Base-by-base conservation (phyloP, 169 alveolate genomes). In the Plasmodium vinckei region DNA sequence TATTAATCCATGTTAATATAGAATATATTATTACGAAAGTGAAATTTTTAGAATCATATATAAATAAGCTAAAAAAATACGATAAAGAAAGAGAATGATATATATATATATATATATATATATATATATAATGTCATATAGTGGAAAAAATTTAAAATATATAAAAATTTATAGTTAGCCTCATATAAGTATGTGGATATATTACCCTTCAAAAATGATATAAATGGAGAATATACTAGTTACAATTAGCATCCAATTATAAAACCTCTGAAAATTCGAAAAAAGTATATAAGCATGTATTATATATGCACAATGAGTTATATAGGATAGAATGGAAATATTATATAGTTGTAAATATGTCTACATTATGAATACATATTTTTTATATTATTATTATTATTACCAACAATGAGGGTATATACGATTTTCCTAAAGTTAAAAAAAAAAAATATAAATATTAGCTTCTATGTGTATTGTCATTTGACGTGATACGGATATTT, bases 171-270 rank as follows among this genome's bases (percentile, higher is more conserved):
- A 15, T 51, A 51, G 19, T 2, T 13, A 15, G 5, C 6, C 23
- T 5, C 19, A 5, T 57, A 57, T 57, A 9, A 12, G 9, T 13
- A 13, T 13, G 17, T 9, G 63, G 23, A 67, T 39, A 44, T 9
- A 27, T 15, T 75, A 75, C 88, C 77, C 88, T 42, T 75, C 88
- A 42, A 75, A 21, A 47, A 75, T 5, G 9, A 63, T 75, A 21
- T 57, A 61, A 25, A 75, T n/a, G 44, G 88, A 75, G 64, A 75
- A 63, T 23, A 75, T 75, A 44, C 88, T 61, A 17, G 88, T 63
- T 47, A 75, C 88, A 9, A 75, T 27, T 21, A 75, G 73, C 88
- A 75, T 75, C 88, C 88, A 75, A 63, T 75, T 75, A 68, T 75
- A 75, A 57, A 63, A 75, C 17, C 88, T 75, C 88, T 75, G 49